These are phyloP conservation scores for Achaetomiella virescens DNA, from an alignment of 495 filamentous ascomycete genomes.

Conservation along the genomic window DNA sequence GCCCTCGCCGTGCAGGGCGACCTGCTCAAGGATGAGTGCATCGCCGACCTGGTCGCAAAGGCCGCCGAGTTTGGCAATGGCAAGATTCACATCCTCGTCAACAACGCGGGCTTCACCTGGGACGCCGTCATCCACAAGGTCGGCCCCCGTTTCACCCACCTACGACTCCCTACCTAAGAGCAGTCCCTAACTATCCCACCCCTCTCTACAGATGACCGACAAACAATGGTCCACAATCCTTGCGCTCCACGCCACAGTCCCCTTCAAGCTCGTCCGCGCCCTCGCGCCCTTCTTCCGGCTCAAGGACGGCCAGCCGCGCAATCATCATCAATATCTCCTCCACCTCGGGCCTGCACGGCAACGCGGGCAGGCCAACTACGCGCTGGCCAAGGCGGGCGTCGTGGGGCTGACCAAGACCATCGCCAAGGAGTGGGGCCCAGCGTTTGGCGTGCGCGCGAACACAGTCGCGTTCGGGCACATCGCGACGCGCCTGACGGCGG, in stretches of 20 bases:
- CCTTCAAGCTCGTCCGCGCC: conserved; percentile 73
- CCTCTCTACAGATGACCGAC: conserved; percentile 63
- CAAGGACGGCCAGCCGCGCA: conserved; percentile 69
- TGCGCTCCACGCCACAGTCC: conserved; percentile 70
- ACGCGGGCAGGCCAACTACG: conserved; percentile 85
- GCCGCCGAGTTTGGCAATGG: conserved; percentile 73
- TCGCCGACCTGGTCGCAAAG: conserved; percentile 61
- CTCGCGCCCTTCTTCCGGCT: conserved; percentile 82
- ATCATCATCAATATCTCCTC: conserved; percentile 76
- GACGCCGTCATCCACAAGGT: conserved; percentile 87
- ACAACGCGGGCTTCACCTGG: conserved; percentile 86
- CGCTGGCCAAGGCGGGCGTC: conserved; percentile 74
- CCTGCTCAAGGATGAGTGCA: conserved; percentile 59
- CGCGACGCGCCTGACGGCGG: conserved; percentile 65
- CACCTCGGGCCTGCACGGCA: conserved; percentile 75
- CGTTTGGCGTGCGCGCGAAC: conserved; percentile 77
- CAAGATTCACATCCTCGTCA: conserved; percentile 84
- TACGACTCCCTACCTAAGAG: background rate
- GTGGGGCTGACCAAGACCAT: conserved; percentile 76
- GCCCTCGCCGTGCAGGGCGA: conserved; percentile 70
- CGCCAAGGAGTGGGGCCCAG: conserved; percentile 87
- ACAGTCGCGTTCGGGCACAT: conserved; percentile 79
- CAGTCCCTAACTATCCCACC: background rate
- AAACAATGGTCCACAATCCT: conserved; percentile 88
- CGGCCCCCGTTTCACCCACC: background rate